Evolutionary conservation across 257 asterid genomes (phyloP).

Genomic region (Petunia secreta): DNA sequence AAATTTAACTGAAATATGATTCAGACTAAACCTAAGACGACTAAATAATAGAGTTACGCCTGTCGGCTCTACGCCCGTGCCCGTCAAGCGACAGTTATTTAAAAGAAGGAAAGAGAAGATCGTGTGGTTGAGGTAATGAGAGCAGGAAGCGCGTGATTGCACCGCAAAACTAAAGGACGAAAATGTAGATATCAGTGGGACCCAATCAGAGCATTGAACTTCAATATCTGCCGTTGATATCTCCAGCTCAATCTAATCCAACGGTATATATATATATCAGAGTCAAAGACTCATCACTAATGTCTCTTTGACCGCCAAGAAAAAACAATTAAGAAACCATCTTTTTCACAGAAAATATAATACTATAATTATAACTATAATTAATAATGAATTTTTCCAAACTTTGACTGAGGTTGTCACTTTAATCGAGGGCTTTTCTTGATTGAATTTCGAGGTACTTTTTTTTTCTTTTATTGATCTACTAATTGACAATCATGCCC

Average conservation of each 20-base stretch:
- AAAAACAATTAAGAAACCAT: not conserved
- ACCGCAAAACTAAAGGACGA: not conserved
- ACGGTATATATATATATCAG: conserved; percentile 22
- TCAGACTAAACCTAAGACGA: too few relatives aligned
- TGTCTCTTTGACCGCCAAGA: conserved; percentile 44
- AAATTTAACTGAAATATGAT: too few relatives aligned
- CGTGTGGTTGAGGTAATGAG: not conserved
- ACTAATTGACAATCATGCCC: conserved; percentile 17
- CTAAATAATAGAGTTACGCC: too few relatives aligned
- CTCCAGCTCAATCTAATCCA: conserved; percentile 7
- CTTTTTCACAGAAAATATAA: not conserved
- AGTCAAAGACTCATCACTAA: conserved; percentile 44
- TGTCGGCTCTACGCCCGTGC: too few relatives aligned
- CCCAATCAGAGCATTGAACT: conserved; percentile 9
- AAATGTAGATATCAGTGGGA: conserved; percentile 16
- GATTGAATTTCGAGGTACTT: conserved; percentile 45
- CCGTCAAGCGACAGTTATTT: too few relatives aligned
- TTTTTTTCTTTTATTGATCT: not conserved
- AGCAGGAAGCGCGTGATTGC: not conserved
- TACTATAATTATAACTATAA: not conserved
- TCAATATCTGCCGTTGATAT: conserved; percentile 16
- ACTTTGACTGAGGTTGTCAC: conserved; percentile 63
- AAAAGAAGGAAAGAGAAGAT: not conserved
- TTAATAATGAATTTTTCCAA: conserved; percentile 29
- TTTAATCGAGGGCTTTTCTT: conserved; percentile 59